Conservation (phyloP, 805 yeast species). For the Sugiyamaella mastotermitis region DNA sequence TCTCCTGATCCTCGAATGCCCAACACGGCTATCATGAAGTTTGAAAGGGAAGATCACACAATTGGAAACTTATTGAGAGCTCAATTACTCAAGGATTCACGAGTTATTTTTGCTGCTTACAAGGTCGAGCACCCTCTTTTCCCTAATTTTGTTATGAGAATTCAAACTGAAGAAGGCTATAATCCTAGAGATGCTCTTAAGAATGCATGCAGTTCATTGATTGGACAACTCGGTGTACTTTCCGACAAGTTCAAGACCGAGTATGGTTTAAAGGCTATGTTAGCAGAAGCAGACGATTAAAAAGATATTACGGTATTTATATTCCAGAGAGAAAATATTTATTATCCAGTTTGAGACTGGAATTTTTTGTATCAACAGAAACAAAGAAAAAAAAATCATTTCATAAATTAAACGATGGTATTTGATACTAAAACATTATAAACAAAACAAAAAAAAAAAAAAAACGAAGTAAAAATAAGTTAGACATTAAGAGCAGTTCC, state of each 20-base stretch:
- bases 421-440: neutral
- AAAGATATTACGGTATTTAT: no score
- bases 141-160: constrained; percentile 88
- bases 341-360: no score
- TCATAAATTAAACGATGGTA: neutral
- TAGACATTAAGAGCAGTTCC: neutral
- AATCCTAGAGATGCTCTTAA: constrained; percentile 85
- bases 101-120: constrained; percentile 95
- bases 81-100: constrained; percentile 76
- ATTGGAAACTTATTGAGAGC: constrained; percentile 84
- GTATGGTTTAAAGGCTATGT: constrained; percentile 77
- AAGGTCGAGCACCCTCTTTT: constrained; percentile 97
- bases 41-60: constrained; percentile 97
- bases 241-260: constrained; percentile 80
- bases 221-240: constrained; percentile 69
- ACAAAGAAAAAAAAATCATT: no score
- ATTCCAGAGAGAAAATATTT: no score
- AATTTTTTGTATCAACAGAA: no score
- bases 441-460: neutral
- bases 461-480: neutral
- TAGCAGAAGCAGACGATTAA: constrained; percentile 29
- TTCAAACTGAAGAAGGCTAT: constrained; percentile 94
- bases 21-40: constrained; percentile 85
- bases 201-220: constrained; percentile 81
- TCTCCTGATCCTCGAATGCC: constrained; percentile 95